Percentiles rank a stretch among this genome's conserved stretches.
These are phyloP conservation scores for Penicillium sp. DNA, from an alignment of 2,329 filamentous ascomycete genomes.

Conservation along the genomic window DNA sequence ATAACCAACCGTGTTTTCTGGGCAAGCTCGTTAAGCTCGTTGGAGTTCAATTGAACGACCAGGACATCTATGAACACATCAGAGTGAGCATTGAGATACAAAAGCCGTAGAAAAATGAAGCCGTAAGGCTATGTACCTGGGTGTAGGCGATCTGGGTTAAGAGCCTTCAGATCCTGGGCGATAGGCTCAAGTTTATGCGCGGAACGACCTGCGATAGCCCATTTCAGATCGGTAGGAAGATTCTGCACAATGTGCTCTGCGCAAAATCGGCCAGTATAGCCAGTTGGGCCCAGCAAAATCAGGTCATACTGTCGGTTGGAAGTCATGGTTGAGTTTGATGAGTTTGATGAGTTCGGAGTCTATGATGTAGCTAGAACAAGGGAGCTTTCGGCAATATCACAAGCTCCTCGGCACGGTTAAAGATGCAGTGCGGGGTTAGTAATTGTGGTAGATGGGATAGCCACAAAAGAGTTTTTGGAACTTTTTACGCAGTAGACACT, in stretches of 20 bases:
- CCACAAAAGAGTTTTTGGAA: neutral
- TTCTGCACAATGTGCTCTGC: conserved; percentile 70
- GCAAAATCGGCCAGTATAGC: conserved; percentile 78
- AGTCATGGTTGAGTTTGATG: conserved; percentile 33
- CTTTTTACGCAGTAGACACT: neutral
- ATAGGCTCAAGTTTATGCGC: conserved; percentile 68
- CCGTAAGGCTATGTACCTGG: conserved; percentile 55
- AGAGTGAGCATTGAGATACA: conserved; percentile 4
- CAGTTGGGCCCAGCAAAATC: conserved; percentile 66
- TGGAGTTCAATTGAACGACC: conserved; percentile 47
- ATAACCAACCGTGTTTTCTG: conserved; percentile 59
- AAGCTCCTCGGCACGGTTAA: neutral
- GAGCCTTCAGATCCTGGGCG: conserved; percentile 61
- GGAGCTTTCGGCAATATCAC: conserved; percentile 10
- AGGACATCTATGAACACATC: conserved; percentile 41
- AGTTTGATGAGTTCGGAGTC: neutral
- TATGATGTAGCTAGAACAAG: conserved; percentile 3
- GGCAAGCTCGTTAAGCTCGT: conserved; percentile 52
- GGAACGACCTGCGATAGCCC: conserved; percentile 86
- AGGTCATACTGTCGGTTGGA: conserved; percentile 59
- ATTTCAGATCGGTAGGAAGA: conserved; percentile 74
- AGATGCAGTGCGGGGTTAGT: neutral
- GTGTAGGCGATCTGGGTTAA: conserved; percentile 67
- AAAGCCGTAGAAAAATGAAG: neutral
- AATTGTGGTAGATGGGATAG: neutral